phyloP scores from a whole-genome alignment of 768 basidiomycete genomes.

The Collybia sordida region DNA sequence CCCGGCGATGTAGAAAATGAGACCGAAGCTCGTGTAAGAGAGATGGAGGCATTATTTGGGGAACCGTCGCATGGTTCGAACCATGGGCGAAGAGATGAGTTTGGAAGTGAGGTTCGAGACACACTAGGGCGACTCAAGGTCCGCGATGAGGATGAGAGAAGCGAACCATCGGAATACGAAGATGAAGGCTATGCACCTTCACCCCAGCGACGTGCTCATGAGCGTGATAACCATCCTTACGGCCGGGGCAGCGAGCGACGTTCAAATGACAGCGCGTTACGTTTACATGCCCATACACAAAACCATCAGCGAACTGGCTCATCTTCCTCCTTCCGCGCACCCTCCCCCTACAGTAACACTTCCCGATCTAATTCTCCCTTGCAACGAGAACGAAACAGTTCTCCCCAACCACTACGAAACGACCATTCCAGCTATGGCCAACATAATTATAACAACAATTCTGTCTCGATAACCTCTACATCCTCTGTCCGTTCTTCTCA shows the following conservation, averaged over 20 bases:
- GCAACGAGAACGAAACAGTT: conserved; percentile 28
- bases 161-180: conserved; percentile 68
- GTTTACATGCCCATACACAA: conserved; percentile 42
- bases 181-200: conserved; percentile 54
- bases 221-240: conserved; percentile 40
- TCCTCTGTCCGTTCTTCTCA: conserved; percentile 55
- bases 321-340: conserved; percentile 42
- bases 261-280: conserved; percentile 39
- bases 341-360: conserved; percentile 35
- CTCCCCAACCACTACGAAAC: conserved; percentile 26
- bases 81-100: conserved; percentile 34
- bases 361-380: conserved; percentile 44
- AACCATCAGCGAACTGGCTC: conserved; percentile 54
- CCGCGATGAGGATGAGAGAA: conserved; percentile 42
- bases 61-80: not conserved
- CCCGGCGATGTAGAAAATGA: conserved; percentile 83
- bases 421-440: conserved; percentile 17
- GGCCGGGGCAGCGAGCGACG: conserved; percentile 29
- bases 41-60: conserved; percentile 56
- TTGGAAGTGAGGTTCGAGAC: conserved; percentile 44
- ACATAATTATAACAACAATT: conserved; percentile 17
- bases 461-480: conserved; percentile 40
- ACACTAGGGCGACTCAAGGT: conserved; percentile 51
- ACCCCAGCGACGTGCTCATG: conserved; percentile 35
- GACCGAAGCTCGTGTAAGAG: conserved; percentile 55